Conservation (phyloP, 2,329 filamentous ascomycete genomes). For the Albifimbria verrucaria region DNA sequence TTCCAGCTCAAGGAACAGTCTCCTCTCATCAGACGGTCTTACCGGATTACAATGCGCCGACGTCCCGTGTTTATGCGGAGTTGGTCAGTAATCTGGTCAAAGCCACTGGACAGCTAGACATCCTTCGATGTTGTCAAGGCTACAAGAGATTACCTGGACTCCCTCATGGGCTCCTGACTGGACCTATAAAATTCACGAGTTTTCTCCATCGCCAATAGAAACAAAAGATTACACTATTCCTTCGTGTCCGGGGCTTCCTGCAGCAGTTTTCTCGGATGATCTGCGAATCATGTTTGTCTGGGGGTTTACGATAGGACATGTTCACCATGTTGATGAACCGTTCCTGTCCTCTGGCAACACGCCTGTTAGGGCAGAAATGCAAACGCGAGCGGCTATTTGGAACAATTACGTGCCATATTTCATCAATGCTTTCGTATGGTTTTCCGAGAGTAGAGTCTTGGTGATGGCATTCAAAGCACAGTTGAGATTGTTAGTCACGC, state of each 20-base stretch:
- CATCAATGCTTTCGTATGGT: not conserved
- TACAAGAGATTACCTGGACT: not conserved
- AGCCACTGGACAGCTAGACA: not conserved
- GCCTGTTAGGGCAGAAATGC: not conserved
- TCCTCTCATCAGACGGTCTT: not conserved
- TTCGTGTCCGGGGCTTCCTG: not conserved
- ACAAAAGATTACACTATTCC: not conserved
- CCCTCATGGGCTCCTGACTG: not conserved
- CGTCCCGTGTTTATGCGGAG: not conserved
- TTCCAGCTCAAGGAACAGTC: not conserved
- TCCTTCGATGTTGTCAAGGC: not conserved
- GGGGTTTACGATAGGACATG: not conserved
- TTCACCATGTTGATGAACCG: not conserved
- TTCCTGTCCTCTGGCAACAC: not conserved
- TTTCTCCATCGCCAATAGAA: not conserved
- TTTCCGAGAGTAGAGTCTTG: not conserved
- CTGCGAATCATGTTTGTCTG: not conserved
- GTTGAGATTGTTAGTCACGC: not conserved
- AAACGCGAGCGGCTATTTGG: not conserved
- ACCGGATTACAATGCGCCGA: not conserved
- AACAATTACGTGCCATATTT: not conserved
- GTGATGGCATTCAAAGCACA: not conserved
- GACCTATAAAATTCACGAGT: not conserved
- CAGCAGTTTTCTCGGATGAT: not conserved
- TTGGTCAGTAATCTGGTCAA: not conserved